Base-by-base conservation (phyloP, 2,329 filamentous ascomycete genomes). In the Aspergillus sp. region DNA sequence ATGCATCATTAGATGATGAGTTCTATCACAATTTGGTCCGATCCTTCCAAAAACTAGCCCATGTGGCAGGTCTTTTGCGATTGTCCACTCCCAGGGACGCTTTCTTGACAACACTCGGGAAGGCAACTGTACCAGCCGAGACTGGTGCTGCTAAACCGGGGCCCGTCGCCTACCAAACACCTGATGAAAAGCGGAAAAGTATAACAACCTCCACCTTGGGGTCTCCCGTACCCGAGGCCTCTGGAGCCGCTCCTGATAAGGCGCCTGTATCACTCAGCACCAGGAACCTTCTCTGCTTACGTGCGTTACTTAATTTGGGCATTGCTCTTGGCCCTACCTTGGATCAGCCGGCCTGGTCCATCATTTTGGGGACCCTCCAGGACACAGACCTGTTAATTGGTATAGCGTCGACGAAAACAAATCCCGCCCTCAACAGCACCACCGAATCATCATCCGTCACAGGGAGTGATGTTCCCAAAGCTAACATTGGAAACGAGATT, bases 21-120 rank as follows among this genome's bases (percentile, higher is more conserved):
- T 97, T 95, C 67, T 99, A 98, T 69, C 93, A 97, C 66, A 87
- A 89, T 10, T 81, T 99, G 1, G 94, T 99, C 24, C 86, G 95
- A 65, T 91, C 94, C 0, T 96, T 98, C 67, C 95, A 99, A 69
- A 92, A 96, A 65, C 91, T 99, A 69, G 90, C 95, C 0, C 96
- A 99, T 72, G 94, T 98, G 2, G 92, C 95, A 45, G 96, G 95
- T 5, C 81, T 99, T 51, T 78, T 99, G 9, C 87, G 93, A 63
- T 84, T 98, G 10, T 81, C 84, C 12, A 97, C 94, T 0, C 93
- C 95, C 0, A 84, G 95, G 64, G 95, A 99, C 80, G 95, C 95
- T 0, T 96, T 99, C 69, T 81, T 99, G 36, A 98, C 95, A 0
- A 97, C 94, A 0, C 80, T 99, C 3, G 92, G 92, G 0, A 99